These are phyloP conservation scores for Trichoderma brevicompactum DNA, from an alignment of 2,329 filamentous ascomycete genomes.

Conservation along the genomic window DNA sequence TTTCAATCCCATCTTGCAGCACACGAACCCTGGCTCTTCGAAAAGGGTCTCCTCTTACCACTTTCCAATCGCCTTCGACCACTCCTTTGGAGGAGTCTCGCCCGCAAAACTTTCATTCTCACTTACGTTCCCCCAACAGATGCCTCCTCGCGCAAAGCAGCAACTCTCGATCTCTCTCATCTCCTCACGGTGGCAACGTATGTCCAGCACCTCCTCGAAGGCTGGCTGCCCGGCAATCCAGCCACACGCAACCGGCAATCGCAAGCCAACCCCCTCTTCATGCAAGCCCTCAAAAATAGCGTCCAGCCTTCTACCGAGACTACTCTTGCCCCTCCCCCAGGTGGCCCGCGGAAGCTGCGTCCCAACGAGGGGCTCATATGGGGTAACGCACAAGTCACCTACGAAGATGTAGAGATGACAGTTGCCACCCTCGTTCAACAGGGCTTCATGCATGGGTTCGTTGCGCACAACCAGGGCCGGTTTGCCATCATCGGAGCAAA, in stretches of 20 bases:
- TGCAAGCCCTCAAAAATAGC: slow-evolving; percentile 57
- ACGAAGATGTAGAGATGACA: slow-evolving; percentile 74
- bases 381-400: slow-evolving; percentile 63
- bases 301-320: slow-evolving; percentile 43
- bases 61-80: slow-evolving; percentile 78
- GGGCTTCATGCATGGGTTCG: slow-evolving; percentile 80
- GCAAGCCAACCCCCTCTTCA: slow-evolving; percentile 55
- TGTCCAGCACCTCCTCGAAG: slow-evolving; percentile 67
- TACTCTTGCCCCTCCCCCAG: slow-evolving; percentile 54
- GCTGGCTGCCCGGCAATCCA: slow-evolving; percentile 52
- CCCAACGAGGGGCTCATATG: slow-evolving; percentile 65
- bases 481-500: slow-evolving; percentile 84
- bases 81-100: slow-evolving; percentile 81
- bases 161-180: slow-evolving; percentile 74
- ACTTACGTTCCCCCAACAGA: slow-evolving; percentile 70
- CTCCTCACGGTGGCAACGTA: slow-evolving; percentile 67
- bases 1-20: slow-evolving; percentile 72
- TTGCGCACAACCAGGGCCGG: slow-evolving; percentile 74
- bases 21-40: slow-evolving; percentile 73
- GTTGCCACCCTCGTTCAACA: slow-evolving; percentile 78
- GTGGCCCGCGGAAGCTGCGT: slow-evolving; percentile 52
- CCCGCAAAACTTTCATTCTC: slow-evolving; percentile 76
- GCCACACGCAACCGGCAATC: slow-evolving; percentile 44
- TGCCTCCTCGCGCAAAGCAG: slow-evolving; percentile 63
- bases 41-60: slow-evolving; percentile 74